Evolutionary conservation across 2,329 filamentous ascomycete genomes (phyloP).

Genomic region (Podosphaera aphanis): DNA sequence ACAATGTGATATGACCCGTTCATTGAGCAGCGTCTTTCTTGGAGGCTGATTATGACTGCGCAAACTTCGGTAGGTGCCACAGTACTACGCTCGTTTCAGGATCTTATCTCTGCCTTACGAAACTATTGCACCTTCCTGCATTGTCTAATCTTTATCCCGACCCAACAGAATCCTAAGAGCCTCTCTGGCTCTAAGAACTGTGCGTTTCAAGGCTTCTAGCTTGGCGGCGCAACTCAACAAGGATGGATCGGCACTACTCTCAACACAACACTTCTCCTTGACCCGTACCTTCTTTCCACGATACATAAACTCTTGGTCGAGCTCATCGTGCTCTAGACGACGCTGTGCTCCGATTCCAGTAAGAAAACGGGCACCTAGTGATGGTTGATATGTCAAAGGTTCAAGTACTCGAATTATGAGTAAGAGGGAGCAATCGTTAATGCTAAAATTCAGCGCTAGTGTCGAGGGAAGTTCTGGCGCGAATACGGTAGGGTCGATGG

Average conservation of each 20-base stretch:
- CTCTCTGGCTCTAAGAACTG: constrained; percentile 41
- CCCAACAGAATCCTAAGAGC: constrained; percentile 64
- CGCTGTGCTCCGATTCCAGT: constrained; percentile 42
- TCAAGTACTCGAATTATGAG: constrained; percentile 49
- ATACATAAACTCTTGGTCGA: constrained; percentile 49
- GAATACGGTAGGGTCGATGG: constrained; percentile 19
- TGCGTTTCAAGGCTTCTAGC: constrained; percentile 52
- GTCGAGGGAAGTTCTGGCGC: constrained; percentile 37
- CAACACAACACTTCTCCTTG: constrained; percentile 69
- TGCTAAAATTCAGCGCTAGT: constrained; percentile 50
- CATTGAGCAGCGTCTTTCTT: too few species aligned
- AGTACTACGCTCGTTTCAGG: too few species aligned
- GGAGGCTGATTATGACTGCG: too few species aligned
- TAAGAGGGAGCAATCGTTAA: constrained; percentile 48
- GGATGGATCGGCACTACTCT: constrained; percentile 53
- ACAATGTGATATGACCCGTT: too few species aligned
- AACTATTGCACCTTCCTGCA: too few species aligned
- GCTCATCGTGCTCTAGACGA: constrained; percentile 54
- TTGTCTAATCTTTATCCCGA: constrained; percentile 1
- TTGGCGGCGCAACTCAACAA: constrained; percentile 68
- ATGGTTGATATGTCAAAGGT: constrained; percentile 34
- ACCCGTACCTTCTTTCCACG: constrained; percentile 46
- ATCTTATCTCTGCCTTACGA: too few species aligned
- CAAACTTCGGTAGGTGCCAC: too few species aligned
- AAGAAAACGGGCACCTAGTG: constrained; percentile 41